Percentiles rank a stretch among this genome's conserved stretches.
phyloP scores from a whole-genome alignment of 768 basidiomycete genomes.

The Termitomyces sp. region DNA sequence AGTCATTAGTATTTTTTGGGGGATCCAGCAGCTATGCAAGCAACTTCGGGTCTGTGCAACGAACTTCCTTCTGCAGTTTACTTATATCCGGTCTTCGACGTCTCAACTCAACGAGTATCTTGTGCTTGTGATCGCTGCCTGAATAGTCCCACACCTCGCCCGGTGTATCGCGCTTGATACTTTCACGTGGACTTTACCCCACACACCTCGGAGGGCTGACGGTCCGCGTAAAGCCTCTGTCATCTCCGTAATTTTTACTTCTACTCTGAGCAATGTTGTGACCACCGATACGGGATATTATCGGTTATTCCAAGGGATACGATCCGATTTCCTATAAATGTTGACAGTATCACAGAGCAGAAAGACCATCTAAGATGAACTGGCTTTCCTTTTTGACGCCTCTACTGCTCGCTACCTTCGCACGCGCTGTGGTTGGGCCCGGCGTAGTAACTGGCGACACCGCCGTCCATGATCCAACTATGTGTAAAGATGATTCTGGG shows the following conservation, averaged over 20 bases:
- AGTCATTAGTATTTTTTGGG: too few relatives aligned
- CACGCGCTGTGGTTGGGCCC: conserved; percentile 25
- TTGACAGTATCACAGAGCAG: neutral
- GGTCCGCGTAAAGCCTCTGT: conserved; percentile 5
- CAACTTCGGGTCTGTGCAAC: too few relatives aligned
- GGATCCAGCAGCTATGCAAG: too few relatives aligned
- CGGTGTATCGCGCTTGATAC: neutral
- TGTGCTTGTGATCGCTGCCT: neutral
- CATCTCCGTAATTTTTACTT: neutral
- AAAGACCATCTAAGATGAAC: conserved; percentile 3
- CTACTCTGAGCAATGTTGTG: neutral
- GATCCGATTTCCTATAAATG: conserved; percentile 6
- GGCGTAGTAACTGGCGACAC: conserved; percentile 35
- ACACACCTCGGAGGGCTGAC: conserved; percentile 3
- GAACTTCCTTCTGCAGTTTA: too few relatives aligned
- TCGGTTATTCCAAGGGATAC: neutral
- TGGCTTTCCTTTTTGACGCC: conserved; percentile 4
- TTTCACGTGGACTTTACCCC: neutral
- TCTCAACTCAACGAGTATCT: neutral
- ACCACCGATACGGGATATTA: conserved; percentile 1
- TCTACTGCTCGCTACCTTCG: conserved; percentile 6
- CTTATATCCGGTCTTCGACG: neutral
- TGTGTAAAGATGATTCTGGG: conserved; percentile 43
- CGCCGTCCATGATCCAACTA: conserved; percentile 41
- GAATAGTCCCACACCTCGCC: neutral